A percentile compares a stretch with the other conserved stretches of the same genome.
phyloP scores from a whole-genome alignment of 2,329 filamentous ascomycete species.

The Pezicula neosporulosa region DNA sequence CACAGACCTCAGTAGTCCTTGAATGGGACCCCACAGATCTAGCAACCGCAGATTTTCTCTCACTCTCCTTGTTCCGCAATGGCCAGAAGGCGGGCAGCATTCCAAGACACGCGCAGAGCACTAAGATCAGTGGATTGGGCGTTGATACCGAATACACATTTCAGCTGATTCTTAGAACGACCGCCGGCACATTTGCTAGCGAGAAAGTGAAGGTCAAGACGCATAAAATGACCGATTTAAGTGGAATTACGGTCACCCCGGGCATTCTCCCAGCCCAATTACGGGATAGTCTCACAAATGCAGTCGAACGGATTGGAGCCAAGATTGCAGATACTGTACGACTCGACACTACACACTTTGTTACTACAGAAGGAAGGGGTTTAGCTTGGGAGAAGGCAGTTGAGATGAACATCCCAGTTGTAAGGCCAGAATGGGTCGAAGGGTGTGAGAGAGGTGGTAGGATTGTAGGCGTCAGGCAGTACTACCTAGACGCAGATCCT shows the following conservation, averaged over 20 bases:
- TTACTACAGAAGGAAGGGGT: slow-evolving; percentile 90
- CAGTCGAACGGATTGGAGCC: slow-evolving; percentile 85
- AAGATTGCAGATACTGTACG: slow-evolving; percentile 86
- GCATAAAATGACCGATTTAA: slow-evolving; percentile 98
- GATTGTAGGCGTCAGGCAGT: slow-evolving; percentile 91
- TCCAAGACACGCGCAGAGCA: slow-evolving; percentile 86
- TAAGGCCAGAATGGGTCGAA: slow-evolving; percentile 94
- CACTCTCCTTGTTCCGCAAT: slow-evolving; percentile 89
- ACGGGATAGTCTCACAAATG: slow-evolving; percentile 68
- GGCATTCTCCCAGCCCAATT: slow-evolving; percentile 75
- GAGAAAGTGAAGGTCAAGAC: slow-evolving; percentile 84
- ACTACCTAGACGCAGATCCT: slow-evolving; percentile 84
- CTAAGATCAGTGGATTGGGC: slow-evolving; percentile 94
- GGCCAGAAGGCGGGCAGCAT: slow-evolving; percentile 96
- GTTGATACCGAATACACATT: slow-evolving; percentile 96
- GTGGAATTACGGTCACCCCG: slow-evolving; percentile 90
- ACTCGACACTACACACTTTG: slow-evolving; percentile 98
- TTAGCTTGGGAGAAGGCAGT: slow-evolving; percentile 93
- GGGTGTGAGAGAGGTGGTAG: slow-evolving; percentile 92
- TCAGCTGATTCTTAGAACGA: slow-evolving; percentile 86
- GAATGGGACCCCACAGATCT: slow-evolving; percentile 97
- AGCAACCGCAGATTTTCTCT: slow-evolving; percentile 87
- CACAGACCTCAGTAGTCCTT: slow-evolving; percentile 95
- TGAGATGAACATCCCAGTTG: slow-evolving; percentile 96
- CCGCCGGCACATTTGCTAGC: slow-evolving; percentile 80